A percentile compares a stretch with the other conserved stretches of the same genome.
These are phyloP conservation scores for Ceratocystis destructans DNA, from an alignment of 2,329 filamentous ascomycete genomes.

Conservation along the genomic window DNA sequence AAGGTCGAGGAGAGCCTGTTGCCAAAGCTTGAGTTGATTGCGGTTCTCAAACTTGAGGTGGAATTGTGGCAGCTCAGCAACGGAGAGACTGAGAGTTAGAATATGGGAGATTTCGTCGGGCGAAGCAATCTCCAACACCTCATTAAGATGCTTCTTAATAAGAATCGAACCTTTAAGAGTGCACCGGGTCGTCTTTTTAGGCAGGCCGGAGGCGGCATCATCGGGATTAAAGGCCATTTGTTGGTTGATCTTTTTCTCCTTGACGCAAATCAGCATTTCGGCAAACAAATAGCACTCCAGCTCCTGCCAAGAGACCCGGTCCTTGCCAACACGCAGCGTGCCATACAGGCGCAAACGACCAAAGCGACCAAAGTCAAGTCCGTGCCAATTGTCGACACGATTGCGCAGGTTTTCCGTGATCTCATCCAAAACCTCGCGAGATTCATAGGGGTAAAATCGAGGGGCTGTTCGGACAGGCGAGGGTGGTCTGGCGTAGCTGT, in stretches of 20 bases:
- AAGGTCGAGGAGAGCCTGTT: slow-evolving; percentile 71
- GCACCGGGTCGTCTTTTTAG: slow-evolving; percentile 57
- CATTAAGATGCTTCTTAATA: slow-evolving; percentile 94
- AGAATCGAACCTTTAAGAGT: slow-evolving; percentile 94
- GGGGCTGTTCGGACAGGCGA: slow-evolving; percentile 46
- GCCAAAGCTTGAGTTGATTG: slow-evolving; percentile 78
- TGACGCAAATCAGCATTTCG: slow-evolving; percentile 98
- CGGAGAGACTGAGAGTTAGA: slow-evolving; percentile 78
- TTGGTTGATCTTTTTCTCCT: slow-evolving; percentile 68
- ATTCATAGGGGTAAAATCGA: slow-evolving; percentile 57
- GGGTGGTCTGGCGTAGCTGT: slow-evolving; percentile 41
- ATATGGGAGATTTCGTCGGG: slow-evolving; percentile 56
- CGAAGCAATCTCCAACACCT: slow-evolving; percentile 56
- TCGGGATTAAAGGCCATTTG: slow-evolving; percentile 46
- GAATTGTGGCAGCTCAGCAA: slow-evolving; percentile 83
- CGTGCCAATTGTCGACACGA: slow-evolving; percentile 98
- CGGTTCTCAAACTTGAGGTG: slow-evolving; percentile 79
- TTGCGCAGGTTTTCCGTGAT: slow-evolving; percentile 72
- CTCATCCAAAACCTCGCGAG: slow-evolving; percentile 62
- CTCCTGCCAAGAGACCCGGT: slow-evolving; percentile 93
- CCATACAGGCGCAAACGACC: slow-evolving; percentile 84
- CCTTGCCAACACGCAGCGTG: slow-evolving; percentile 85
- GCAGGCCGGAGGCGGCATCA: slow-evolving; percentile 32
- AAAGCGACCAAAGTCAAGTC: slow-evolving; percentile 83
- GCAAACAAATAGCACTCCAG: slow-evolving; percentile 92